Evolutionary conservation across 768 basidiomycete species (phyloP).

Genomic region (Psilocybe sp.): DNA sequence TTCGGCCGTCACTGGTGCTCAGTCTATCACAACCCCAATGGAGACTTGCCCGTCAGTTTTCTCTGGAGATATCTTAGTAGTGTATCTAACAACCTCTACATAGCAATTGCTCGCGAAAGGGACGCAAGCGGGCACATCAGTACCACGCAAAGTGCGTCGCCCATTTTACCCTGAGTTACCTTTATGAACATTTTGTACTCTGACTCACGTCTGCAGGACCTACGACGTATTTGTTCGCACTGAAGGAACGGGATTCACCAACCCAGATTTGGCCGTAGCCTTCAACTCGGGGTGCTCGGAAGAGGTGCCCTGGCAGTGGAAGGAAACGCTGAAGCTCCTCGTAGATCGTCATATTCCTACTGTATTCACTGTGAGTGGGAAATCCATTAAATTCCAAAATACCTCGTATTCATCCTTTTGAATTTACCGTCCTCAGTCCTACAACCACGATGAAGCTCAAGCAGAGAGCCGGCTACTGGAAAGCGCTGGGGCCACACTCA

Average conservation of each 20-base stretch:
- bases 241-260: not conserved
- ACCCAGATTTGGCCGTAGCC: slow-evolving; percentile 6
- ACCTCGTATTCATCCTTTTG: too few species aligned
- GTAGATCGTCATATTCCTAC: not conserved
- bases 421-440: slow-evolving; percentile 20
- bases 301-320: not conserved
- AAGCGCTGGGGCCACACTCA: slow-evolving; percentile 19
- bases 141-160: slow-evolving; percentile 23
- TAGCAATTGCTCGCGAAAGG: slow-evolving; percentile 23
- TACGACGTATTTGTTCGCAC: slow-evolving; percentile 21
- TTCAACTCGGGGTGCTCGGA: slow-evolving; percentile 4
- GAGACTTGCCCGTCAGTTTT: slow-evolving; percentile 28
- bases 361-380: slow-evolving; percentile 1
- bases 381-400: not conserved
- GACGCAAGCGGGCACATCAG: slow-evolving; percentile 23
- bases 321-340: not conserved
- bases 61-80: not conserved
- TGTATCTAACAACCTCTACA: not conserved
- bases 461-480: slow-evolving; percentile 22
- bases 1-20: not conserved
- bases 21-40: slow-evolving; percentile 16
- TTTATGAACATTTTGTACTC: too few species aligned
- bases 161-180: too few species aligned
- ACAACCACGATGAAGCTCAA: slow-evolving; percentile 26
- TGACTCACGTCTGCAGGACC: slow-evolving; percentile 17